Evolutionary conservation across 1,284 basidiomycete species (phyloP).

Genomic region (Malassezia sympodialis): DNA sequence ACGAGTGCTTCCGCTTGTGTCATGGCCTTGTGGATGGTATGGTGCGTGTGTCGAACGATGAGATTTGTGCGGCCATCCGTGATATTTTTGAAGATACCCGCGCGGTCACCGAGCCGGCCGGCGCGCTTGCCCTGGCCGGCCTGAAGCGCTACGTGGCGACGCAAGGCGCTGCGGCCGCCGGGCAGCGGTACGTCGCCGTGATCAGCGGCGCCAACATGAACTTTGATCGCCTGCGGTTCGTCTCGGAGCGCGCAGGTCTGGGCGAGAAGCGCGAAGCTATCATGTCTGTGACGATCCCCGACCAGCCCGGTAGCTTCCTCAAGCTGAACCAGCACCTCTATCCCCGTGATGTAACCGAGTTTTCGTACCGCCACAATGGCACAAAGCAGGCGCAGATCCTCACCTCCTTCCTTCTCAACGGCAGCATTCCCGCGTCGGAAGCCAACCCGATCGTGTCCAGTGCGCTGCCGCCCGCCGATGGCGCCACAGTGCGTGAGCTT

Average conservation of each 20-base stretch:
- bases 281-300: slow-evolving; percentile 83
- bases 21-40: slow-evolving; percentile 73
- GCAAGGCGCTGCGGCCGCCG: slow-evolving; percentile 68
- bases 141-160: slow-evolving; percentile 76
- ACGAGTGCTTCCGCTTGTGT: slow-evolving; percentile 88
- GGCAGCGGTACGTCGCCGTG: slow-evolving; percentile 80
- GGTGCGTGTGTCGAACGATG: slow-evolving; percentile 81
- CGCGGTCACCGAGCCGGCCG: slow-evolving; percentile 73
- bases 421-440: slow-evolving; percentile 13
- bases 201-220: slow-evolving; percentile 98
- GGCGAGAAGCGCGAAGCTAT: slow-evolving; percentile 90
- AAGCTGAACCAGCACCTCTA: slow-evolving; percentile 75
- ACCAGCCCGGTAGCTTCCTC: slow-evolving; percentile 82
- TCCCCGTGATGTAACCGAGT: slow-evolving; percentile 90
- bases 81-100: slow-evolving; percentile 73
- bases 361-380: slow-evolving; percentile 69
- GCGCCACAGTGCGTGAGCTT: background rate
- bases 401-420: slow-evolving; percentile 72
- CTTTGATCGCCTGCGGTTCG: slow-evolving; percentile 88
- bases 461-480: slow-evolving; percentile 4
- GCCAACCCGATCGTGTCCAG: slow-evolving; percentile 16
- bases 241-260: slow-evolving; percentile 91
- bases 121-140: slow-evolving; percentile 85
- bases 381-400: slow-evolving; percentile 64
- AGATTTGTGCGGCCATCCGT: slow-evolving; percentile 96